These are phyloP conservation scores for Mycosarcoma maydis DNA, from an alignment of 1,284 basidiomycete species.

Conservation along the genomic window DNA sequence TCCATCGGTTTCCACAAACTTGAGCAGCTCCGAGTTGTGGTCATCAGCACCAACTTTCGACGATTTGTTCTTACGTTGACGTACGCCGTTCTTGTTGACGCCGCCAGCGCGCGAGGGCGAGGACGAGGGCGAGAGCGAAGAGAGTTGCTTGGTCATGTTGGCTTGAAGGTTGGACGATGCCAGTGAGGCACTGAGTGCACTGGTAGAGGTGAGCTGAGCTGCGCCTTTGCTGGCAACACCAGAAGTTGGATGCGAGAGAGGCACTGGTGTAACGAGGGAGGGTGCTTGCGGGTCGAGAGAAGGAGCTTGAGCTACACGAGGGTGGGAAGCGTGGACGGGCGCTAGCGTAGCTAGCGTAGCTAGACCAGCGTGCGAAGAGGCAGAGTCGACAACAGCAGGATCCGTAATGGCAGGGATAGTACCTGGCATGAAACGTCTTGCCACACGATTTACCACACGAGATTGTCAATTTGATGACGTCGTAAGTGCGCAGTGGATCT, in stretches of 20 bases:
- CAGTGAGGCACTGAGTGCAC: constrained; percentile 21
- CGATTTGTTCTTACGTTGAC: constrained; percentile 29
- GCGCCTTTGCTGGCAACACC: constrained; percentile 42
- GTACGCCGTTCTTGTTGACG: constrained; percentile 14
- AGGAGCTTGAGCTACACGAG: constrained; percentile 12
- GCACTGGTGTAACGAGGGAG: constrained; percentile 34
- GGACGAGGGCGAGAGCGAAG: constrained; percentile 4
- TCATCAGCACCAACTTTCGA: not conserved
- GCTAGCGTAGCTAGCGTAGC: constrained; percentile 18
- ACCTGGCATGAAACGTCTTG: constrained; percentile 43
- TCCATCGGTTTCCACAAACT: constrained; percentile 64
- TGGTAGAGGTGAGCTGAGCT: constrained; percentile 29
- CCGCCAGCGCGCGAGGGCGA: no score
- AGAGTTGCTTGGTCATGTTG: constrained; percentile 44
- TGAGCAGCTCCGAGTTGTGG: constrained; percentile 47
- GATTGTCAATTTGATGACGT: no score
- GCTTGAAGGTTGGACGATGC: constrained; percentile 43
- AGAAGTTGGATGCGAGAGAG: constrained; percentile 26
- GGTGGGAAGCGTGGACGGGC: constrained; percentile 16
- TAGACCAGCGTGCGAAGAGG: constrained; percentile 3
- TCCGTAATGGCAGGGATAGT: constrained; percentile 50
- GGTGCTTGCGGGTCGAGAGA: constrained; percentile 22
- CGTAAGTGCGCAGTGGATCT: no score
- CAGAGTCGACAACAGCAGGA: constrained; percentile 41
- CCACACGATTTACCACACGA: not conserved